Percentiles rank a stretch among this genome's conserved stretches.
phyloP scores from a whole-genome alignment of 2,329 filamentous ascomycete genomes.

The Exophiala lecanii-corni region DNA sequence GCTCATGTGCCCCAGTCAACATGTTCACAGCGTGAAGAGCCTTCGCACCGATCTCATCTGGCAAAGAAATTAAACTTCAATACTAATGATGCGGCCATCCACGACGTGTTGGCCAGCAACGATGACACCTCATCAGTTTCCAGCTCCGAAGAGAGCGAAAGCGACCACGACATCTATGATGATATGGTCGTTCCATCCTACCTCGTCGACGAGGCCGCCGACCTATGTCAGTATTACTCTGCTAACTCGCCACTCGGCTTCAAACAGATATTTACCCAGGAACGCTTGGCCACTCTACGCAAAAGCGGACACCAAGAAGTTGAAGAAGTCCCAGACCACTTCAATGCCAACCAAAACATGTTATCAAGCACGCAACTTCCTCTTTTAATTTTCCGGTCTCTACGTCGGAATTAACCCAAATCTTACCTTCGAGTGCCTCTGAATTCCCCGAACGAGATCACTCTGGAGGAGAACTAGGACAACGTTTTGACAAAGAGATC shows the following conservation, averaged over 20 bases:
- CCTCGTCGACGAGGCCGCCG: neutral
- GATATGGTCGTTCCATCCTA: conserved; percentile 1
- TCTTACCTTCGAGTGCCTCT: too few species aligned
- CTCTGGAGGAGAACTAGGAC: too few species aligned
- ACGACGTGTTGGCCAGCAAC: conserved; percentile 2
- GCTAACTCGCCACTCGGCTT: neutral
- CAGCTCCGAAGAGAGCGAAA: conserved; percentile 1
- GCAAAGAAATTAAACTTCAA: conserved; percentile 2
- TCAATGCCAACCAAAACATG: too few species aligned
- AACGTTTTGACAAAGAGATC: too few species aligned
- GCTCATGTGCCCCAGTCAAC: conserved; percentile 1
- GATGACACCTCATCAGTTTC: conserved; percentile 1
- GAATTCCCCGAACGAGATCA: too few species aligned
- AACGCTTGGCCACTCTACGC: conserved; percentile 2
- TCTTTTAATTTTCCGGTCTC: too few species aligned
- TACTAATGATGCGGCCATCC: conserved; percentile 1
- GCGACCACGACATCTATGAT: conserved; percentile 1
- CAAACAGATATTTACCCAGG: conserved; percentile 1
- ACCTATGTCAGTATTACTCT: conserved; percentile 1
- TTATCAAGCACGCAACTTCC: too few species aligned
- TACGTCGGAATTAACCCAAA: too few species aligned
- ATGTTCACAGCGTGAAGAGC: conserved; percentile 1
- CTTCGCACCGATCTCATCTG: conserved; percentile 1
- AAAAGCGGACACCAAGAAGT: conserved; percentile 1
- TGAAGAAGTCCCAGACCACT: conserved; percentile 1